Conservation (phyloP, 805 yeast genomes). For the Barnettozyma vustinii region DNA sequence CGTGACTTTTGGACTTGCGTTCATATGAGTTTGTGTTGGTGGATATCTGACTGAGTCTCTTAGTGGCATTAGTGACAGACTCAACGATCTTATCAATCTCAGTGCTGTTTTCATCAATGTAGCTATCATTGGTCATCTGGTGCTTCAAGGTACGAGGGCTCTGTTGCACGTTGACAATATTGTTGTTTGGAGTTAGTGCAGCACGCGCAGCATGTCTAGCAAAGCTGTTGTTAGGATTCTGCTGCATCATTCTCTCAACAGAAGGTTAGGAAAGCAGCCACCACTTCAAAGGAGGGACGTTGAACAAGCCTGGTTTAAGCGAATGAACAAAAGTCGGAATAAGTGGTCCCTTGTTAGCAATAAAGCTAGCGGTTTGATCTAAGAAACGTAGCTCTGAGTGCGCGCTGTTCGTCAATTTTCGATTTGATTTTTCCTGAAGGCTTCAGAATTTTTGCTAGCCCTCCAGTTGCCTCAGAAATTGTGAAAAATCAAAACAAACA, state of each 20-base stretch:
- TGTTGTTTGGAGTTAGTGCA: slow-evolving; percentile 18
- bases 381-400: not conserved
- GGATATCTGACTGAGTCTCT: slow-evolving; percentile 24
- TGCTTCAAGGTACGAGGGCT: slow-evolving; percentile 14
- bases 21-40: slow-evolving; percentile 27
- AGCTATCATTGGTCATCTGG: not conserved
- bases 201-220: slow-evolving; percentile 25
- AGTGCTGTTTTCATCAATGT: slow-evolving; percentile 7
- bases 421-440: not conserved
- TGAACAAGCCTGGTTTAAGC: not conserved
- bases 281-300: no score
- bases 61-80: slow-evolving; percentile 27
- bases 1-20: slow-evolving; percentile 27
- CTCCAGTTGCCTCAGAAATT: not conserved
- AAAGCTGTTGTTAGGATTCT: slow-evolving; percentile 12
- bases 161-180: slow-evolving; percentile 32
- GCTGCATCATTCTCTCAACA: not conserved
- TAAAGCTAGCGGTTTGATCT: not conserved
- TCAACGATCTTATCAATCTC: slow-evolving; percentile 27
- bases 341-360: not conserved
- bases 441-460: not conserved
- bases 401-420: not conserved
- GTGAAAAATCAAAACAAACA: not conserved
- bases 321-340: not conserved
- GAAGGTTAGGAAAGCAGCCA: not conserved